These are phyloP conservation scores for Lotus japonicus DNA, from an alignment of 306 rosid species.

Conservation along the genomic window DNA sequence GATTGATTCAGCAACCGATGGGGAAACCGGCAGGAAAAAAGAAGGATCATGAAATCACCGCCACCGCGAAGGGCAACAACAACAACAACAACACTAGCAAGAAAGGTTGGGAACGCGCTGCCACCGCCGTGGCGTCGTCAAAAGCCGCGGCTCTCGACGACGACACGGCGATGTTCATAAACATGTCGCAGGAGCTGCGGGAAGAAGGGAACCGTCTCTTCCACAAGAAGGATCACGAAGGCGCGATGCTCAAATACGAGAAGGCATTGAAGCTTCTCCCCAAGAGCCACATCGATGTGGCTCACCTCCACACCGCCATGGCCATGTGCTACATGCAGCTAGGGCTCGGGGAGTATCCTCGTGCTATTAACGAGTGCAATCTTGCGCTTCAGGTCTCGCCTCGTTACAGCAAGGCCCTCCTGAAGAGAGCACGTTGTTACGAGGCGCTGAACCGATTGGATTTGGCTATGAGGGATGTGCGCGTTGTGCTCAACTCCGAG, in stretches of 20 bases:
- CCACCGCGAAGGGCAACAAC: conserved; percentile 21
- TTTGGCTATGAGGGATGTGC: conserved; percentile 75
- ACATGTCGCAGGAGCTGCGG: conserved; percentile 73
- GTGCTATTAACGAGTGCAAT: conserved; percentile 74
- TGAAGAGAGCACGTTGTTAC: conserved; percentile 68
- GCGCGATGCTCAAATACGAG: conserved; percentile 73
- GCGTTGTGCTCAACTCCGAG: conserved; percentile 52
- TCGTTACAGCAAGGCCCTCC: conserved; percentile 53
- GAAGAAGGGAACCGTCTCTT: conserved; percentile 74
- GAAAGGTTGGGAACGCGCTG: conserved; percentile 26
- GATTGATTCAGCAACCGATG: conserved; percentile 33
- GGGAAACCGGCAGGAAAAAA: conserved; percentile 78
- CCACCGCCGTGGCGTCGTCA: conserved; percentile 21
- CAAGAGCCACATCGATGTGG: conserved; percentile 60
- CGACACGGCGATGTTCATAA: conserved; percentile 82
- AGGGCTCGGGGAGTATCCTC: conserved; percentile 79
- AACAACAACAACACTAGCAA: not conserved
- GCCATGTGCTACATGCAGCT: conserved; percentile 80
- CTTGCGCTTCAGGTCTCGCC: conserved; percentile 67
- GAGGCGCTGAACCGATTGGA: conserved; percentile 68
- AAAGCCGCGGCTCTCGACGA: conserved; percentile 49
- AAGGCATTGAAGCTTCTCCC: conserved; percentile 83
- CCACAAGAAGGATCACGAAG: conserved; percentile 65
- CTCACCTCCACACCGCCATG: conserved; percentile 65
- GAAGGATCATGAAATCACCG: conserved; percentile 48